These are phyloP conservation scores for Candida quercuum DNA, from an alignment of 805 yeast species.

Conservation along the genomic window DNA sequence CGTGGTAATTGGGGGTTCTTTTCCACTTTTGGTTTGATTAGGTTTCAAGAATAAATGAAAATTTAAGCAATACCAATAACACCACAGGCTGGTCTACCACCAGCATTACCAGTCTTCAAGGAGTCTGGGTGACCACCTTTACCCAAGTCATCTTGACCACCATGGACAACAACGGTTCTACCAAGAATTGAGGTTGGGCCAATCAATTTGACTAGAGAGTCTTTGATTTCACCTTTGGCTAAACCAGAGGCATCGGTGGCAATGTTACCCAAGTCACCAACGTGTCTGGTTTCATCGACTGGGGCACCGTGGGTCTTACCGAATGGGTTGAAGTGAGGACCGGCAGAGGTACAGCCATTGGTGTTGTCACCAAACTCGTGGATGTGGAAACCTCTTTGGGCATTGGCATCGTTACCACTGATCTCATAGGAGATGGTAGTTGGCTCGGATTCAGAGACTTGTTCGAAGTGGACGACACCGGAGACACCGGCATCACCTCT, in stretches of 20 bases:
- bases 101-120: constrained; percentile 94
- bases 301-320: constrained; percentile 90
- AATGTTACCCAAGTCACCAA: constrained; percentile 96
- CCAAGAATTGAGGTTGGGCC: constrained; percentile 90
- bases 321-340: constrained; percentile 95
- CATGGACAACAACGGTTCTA: constrained; percentile 93
- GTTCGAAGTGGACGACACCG: constrained; percentile 87
- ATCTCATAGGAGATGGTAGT: constrained; percentile 87
- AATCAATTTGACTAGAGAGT: constrained; percentile 67
- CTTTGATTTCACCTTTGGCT: constrained; percentile 86
- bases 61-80: constrained; percentile 63
- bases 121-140: constrained; percentile 91
- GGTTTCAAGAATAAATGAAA: neutral
- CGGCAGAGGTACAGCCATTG: constrained; percentile 98
- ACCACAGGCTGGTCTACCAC: constrained; percentile 98
- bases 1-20: too few species aligned
- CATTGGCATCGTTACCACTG: constrained; percentile 81
- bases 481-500: constrained; percentile 91
- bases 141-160: constrained; percentile 90
- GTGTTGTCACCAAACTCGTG: constrained; percentile 99
- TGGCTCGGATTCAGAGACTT: constrained; percentile 70
- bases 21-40: too few species aligned
- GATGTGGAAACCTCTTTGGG: constrained; percentile 94
- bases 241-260: constrained; percentile 81
- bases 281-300: constrained; percentile 74